Percentiles rank a stretch among this genome's conserved stretches.
Conservation (phyloP, 78 protist genomes). For the Corallochytrium limacisporum region DNA sequence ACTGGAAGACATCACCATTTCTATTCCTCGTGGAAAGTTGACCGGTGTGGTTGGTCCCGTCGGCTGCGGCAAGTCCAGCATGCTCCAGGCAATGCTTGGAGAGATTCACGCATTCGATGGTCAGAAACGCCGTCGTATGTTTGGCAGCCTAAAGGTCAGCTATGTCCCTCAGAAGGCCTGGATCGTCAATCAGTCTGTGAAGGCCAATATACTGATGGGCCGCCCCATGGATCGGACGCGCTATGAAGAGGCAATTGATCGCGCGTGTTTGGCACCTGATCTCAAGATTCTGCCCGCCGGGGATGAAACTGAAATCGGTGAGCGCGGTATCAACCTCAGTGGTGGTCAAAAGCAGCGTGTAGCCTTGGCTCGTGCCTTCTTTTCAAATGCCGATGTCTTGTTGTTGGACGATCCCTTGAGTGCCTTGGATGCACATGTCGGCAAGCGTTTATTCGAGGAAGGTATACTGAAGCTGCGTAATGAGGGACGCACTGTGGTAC, state of each 20-base stretch:
- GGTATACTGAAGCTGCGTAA: no score
- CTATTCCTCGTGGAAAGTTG: not conserved
- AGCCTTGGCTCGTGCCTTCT: slow-evolving; percentile 67
- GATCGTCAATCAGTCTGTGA: slow-evolving; percentile 76
- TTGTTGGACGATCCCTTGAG: slow-evolving; percentile 66
- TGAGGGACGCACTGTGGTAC: no score
- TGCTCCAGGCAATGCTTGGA: slow-evolving; percentile 50
- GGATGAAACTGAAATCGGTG: no score
- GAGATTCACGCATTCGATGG: slow-evolving; percentile 15
- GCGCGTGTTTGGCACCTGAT: no score
- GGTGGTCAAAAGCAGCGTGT: slow-evolving; percentile 59
- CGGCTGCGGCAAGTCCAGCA: slow-evolving; percentile 57
- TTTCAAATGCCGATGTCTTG: slow-evolving; percentile 26
- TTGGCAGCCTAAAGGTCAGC: not conserved
- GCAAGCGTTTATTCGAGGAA: no score
- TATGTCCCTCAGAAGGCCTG: slow-evolving; percentile 71
- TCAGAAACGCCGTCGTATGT: no score
- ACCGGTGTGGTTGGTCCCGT: slow-evolving; percentile 42
- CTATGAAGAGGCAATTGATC: slow-evolving; percentile 30
- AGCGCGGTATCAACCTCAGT: slow-evolving; percentile 48
- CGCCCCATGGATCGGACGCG: slow-evolving; percentile 21
- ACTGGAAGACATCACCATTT: not conserved
- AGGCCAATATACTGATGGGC: slow-evolving; percentile 86
- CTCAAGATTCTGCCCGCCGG: no score
- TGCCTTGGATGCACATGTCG: slow-evolving; percentile 48